Evolutionary conservation across 352 stramenopile genomes (phyloP).

Genomic region (Blastocystis sp.): DNA sequence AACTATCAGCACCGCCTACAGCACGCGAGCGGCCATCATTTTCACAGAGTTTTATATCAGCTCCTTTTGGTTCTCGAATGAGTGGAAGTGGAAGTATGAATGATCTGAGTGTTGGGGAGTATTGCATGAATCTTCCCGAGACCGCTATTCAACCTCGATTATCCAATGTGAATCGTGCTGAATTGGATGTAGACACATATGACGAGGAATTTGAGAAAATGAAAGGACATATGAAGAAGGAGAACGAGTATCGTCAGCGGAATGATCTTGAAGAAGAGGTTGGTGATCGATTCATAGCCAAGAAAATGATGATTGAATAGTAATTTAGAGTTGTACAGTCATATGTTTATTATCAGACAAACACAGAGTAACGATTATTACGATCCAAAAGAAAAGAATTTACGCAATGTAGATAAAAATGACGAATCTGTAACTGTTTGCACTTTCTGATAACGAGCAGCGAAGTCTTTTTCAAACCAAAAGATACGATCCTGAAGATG

Average conservation of each 20-base stretch:
- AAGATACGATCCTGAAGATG: background rate
- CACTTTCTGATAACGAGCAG: background rate
- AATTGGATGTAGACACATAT: constrained; percentile 28
- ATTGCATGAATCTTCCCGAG: constrained; percentile 30
- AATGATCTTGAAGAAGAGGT: constrained; percentile 1
- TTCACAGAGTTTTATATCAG: background rate
- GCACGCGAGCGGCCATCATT: background rate
- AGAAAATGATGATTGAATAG: constrained; percentile 56
- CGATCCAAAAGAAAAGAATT: background rate
- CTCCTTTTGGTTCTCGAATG: background rate
- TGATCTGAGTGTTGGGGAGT: background rate
- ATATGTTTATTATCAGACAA: background rate
- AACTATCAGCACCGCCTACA: background rate
- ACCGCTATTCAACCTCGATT: constrained; percentile 8
- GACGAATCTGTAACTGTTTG: background rate
- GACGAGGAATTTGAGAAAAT: constrained; percentile 44
- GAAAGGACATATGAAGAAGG: background rate
- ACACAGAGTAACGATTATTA: background rate
- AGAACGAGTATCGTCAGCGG: constrained; percentile 2
- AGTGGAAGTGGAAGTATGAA: background rate
- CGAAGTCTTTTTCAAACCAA: background rate
- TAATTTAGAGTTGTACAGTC: constrained; percentile 25
- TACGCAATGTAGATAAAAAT: background rate
- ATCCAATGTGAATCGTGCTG: background rate
- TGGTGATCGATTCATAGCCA: constrained; percentile 6